Percentiles rank a stretch among this genome's conserved stretches.
phyloP scores from a whole-genome alignment of 1,284 basidiomycete genomes.

The Tausonia pullulans region DNA sequence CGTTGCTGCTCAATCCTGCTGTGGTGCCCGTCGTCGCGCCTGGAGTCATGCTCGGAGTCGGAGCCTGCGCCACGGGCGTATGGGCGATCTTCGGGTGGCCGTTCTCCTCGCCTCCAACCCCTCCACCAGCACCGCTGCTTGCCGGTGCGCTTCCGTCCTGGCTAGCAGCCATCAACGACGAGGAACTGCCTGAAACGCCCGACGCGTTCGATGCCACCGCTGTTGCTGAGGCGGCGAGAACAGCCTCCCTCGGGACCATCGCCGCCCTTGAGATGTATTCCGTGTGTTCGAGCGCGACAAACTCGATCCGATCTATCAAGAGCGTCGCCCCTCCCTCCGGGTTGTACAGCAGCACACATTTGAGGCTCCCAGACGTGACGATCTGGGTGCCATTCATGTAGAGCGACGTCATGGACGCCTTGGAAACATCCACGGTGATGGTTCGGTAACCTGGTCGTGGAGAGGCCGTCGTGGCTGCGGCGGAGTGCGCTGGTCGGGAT shows the following conservation, averaged over 20 bases:
- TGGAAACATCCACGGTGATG: conserved; percentile 15
- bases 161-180: too few species aligned
- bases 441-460: not conserved
- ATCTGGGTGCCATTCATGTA: conserved; percentile 13
- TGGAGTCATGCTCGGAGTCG: conserved; percentile 14
- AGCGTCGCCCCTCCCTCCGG: conserved; percentile 3
- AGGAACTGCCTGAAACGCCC: too few species aligned
- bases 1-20: not conserved
- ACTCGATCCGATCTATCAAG: conserved; percentile 9
- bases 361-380: conserved; percentile 11
- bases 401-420: conserved; percentile 12
- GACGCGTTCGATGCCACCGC: not conserved
- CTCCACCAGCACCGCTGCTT: too few species aligned
- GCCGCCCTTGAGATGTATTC: conserved; percentile 12
- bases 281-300: conserved; percentile 1
- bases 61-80: conserved; percentile 10
- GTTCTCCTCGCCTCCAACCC: too few species aligned
- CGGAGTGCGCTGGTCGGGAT: conserved; percentile 1
- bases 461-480: not conserved
- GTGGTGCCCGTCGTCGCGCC: not conserved
- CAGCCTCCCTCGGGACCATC: not conserved
- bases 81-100: not conserved
- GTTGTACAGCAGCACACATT: conserved; percentile 9
- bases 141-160: too few species aligned
- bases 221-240: not conserved